These are phyloP conservation scores for Trichoderma sp. DNA, from an alignment of 2,329 filamentous ascomycete species.

Conservation along the genomic window DNA sequence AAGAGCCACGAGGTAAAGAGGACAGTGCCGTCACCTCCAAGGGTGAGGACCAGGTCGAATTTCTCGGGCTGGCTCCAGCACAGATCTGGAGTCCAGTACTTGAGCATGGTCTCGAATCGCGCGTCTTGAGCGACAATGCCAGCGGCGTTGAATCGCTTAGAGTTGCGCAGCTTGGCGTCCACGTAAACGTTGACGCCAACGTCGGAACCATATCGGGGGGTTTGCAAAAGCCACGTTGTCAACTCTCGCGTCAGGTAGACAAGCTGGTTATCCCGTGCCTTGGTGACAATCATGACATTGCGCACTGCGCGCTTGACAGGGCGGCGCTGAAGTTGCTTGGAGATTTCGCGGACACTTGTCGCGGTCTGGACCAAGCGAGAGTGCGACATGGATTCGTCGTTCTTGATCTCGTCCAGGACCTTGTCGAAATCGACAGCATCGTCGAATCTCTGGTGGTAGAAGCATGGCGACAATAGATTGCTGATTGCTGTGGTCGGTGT, in stretches of 20 bases:
- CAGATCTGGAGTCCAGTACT: conserved; percentile 94
- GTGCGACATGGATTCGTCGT: conserved; percentile 86
- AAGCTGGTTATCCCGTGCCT: conserved; percentile 90
- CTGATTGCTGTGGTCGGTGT: conserved; percentile 49
- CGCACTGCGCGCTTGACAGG: conserved; percentile 89
- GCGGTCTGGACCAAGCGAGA: conserved; percentile 93
- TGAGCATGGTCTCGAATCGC: conserved; percentile 78
- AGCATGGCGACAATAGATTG: conserved; percentile 83
- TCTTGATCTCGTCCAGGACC: conserved; percentile 90
- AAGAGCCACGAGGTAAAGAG: conserved; percentile 91
- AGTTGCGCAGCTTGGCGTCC: conserved; percentile 87
- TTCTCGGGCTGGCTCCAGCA: conserved; percentile 93
- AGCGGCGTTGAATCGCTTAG: conserved; percentile 79
- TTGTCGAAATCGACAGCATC: conserved; percentile 93
- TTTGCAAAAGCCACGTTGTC: conserved; percentile 80
- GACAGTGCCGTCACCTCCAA: conserved; percentile 83
- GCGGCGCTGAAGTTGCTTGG: conserved; percentile 86
- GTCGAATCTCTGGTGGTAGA: conserved; percentile 96
- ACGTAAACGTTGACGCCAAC: conserved; percentile 97
- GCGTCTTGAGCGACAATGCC: conserved; percentile 70
- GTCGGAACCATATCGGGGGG: conserved; percentile 83
- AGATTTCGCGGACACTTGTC: conserved; percentile 90
- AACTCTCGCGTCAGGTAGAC: conserved; percentile 87
- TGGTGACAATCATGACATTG: conserved; percentile 98
- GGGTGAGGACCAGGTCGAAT: conserved; percentile 88